A percentile compares a stretch with the other conserved stretches of the same genome.
Evolutionary conservation across 345 rosid genomes (phyloP).

Genomic region (Alliaria petiolata): DNA sequence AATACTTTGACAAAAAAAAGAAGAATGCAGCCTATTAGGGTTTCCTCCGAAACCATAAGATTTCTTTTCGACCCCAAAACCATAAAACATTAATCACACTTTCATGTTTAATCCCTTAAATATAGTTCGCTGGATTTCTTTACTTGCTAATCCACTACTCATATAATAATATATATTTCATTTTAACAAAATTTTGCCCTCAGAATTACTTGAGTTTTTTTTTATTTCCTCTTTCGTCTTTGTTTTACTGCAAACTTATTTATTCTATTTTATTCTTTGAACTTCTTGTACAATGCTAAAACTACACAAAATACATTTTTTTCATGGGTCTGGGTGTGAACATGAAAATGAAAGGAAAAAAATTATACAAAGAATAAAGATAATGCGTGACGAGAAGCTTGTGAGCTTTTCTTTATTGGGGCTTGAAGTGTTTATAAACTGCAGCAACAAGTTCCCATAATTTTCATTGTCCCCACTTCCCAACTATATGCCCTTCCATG

Average conservation of each 20-base stretch:
- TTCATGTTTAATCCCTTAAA: too few species aligned
- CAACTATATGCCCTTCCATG: neutral
- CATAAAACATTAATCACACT: too few species aligned
- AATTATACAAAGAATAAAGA: neutral
- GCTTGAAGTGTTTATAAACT: neutral
- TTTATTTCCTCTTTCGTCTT: too few species aligned
- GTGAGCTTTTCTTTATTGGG: neutral
- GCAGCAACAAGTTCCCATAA: conserved; percentile 2
- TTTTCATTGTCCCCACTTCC: neutral
- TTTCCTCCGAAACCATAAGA: neutral
- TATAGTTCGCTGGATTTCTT: neutral
- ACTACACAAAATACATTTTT: neutral
- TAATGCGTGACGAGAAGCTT: neutral
- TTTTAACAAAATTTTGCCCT: too few species aligned
- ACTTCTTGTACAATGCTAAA: too few species aligned
- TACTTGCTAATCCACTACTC: neutral
- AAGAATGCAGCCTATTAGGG: neutral
- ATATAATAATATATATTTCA: too few species aligned
- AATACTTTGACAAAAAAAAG: too few species aligned
- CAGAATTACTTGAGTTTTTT: too few species aligned
- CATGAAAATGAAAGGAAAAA: too few species aligned
- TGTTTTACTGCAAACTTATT: too few species aligned
- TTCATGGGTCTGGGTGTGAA: neutral
- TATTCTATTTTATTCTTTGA: neutral
- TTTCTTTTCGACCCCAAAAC: neutral